A percentile compares a stretch with the other conserved stretches of the same genome.
Conservation (phyloP, 2,329 filamentous ascomycete species). For the Didymella arachidicola region DNA sequence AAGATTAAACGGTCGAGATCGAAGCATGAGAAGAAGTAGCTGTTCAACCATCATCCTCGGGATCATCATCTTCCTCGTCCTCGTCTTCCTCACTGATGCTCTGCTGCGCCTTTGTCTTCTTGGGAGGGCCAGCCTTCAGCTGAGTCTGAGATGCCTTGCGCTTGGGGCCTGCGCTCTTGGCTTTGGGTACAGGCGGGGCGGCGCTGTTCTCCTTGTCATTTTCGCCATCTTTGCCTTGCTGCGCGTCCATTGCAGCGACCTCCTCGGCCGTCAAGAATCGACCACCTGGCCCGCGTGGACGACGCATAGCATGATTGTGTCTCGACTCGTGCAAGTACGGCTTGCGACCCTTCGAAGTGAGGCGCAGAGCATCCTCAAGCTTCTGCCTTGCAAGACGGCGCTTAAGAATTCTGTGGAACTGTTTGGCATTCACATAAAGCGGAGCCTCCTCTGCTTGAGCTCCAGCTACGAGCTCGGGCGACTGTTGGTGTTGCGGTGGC, state of each 20-base stretch:
- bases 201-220: conserved; percentile 53
- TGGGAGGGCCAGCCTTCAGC: conserved; percentile 48
- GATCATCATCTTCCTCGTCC: conserved; percentile 60
- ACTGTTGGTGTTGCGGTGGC: conserved; percentile 74
- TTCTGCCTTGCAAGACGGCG: conserved; percentile 90
- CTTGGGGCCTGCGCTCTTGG: conserved; percentile 36
- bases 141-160: conserved; percentile 43
- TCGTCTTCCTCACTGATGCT: conserved; percentile 63
- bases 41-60: conserved; percentile 55
- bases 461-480: conserved; percentile 77
- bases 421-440: conserved; percentile 97
- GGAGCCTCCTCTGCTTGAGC: conserved; percentile 83
- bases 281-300: conserved; percentile 90
- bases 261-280: conserved; percentile 97
- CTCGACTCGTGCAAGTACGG: conserved; percentile 97
- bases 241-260: conserved; percentile 81
- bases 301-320: conserved; percentile 97
- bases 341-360: conserved; percentile 95
- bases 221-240: conserved; percentile 37
- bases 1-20: conserved; percentile 34
- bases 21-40: conserved; percentile 9
- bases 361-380: conserved; percentile 86
- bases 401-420: conserved; percentile 97
- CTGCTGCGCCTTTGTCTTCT: conserved; percentile 60
- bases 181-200: conserved; percentile 34